Base-by-base conservation (phyloP, 768 basidiomycete species). In the Dioszegia crocea region DNA sequence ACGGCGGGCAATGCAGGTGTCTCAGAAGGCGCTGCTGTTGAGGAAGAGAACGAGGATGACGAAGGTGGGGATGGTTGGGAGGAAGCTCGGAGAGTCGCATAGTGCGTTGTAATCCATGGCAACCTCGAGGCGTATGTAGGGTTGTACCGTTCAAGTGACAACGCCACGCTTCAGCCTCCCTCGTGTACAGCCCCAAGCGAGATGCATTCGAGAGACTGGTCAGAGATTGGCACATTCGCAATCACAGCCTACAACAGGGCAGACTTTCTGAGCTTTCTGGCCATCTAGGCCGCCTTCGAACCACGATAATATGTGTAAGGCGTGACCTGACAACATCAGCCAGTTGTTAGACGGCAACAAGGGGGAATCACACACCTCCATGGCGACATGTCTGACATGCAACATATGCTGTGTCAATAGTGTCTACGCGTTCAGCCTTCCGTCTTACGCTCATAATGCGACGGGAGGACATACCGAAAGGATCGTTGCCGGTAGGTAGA, bases 261-360 rank as follows among this genome's bases (percentile, higher is more conserved):
- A 77, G 31, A 59, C 60, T 1, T 57, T 49, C 40, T 77, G 71
- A 11, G 38, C 51, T 14, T 57, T 27, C 29, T 67, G 67, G 8
- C 62, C 68, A n/a, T 73, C 67, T 10, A 71, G 58, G 11, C 63
- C 66, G 27, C 76, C 76, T 27, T 72, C 60, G 63, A 77, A 77
- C 76, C 76, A 77, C n/a, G 68, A 62, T 23, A 77, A 48, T 24
- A 77, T 70, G 52, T 77, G 76, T 39, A 52, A 61, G 3, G 74
- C 70, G 52, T 77, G 76, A 23, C 51, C 51, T 53, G 31, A 33
- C 11, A 24, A 10, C 8, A 53, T 53, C 38, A 53, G 51, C 36
- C 9, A 2, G 36, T 3, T 10, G 11, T 17, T 4, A 10, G 16
- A 23, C 10, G 26, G 38, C 24, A 2, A 17, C 6, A n/a, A n/a